phyloP scores from a whole-genome alignment of 106 monocot species.

The Acorus calamus region DNA sequence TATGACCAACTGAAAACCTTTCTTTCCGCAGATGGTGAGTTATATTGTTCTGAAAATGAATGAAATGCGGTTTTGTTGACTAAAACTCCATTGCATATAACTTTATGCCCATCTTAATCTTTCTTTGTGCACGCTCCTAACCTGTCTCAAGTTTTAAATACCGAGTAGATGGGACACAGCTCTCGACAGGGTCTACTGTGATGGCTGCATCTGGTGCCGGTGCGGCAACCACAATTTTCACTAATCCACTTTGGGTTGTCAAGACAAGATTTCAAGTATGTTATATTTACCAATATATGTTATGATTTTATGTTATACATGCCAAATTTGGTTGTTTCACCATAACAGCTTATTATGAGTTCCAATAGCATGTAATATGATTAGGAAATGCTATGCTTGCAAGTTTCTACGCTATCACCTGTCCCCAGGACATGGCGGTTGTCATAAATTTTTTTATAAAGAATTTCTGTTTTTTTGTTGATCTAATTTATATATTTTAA shows the following conservation, averaged over 20 bases:
- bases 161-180: constrained; percentile 36
- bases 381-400: too few relatives aligned
- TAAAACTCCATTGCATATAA: too few relatives aligned
- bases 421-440: too few relatives aligned
- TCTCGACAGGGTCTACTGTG: constrained; percentile 49
- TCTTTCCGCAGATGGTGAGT: constrained; percentile 55
- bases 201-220: constrained; percentile 68
- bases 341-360: too few relatives aligned
- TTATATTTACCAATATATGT: background rate
- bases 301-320: too few relatives aligned
- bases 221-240: constrained; percentile 57
- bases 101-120: background rate
- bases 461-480: too few relatives aligned
- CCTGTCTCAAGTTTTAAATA: background rate
- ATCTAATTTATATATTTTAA: too few relatives aligned
- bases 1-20: constrained; percentile 60
- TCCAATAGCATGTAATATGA: too few relatives aligned
- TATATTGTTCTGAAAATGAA: background rate
- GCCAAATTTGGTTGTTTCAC: too few relatives aligned
- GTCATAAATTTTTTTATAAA: too few relatives aligned
- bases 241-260: constrained; percentile 76
- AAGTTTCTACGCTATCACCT: too few relatives aligned
- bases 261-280: constrained; percentile 75
- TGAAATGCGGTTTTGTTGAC: background rate
- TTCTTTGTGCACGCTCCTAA: background rate